These are phyloP conservation scores for Exophiala sp. DNA, from an alignment of 2,329 filamentous ascomycete species.

Conservation along the genomic window DNA sequence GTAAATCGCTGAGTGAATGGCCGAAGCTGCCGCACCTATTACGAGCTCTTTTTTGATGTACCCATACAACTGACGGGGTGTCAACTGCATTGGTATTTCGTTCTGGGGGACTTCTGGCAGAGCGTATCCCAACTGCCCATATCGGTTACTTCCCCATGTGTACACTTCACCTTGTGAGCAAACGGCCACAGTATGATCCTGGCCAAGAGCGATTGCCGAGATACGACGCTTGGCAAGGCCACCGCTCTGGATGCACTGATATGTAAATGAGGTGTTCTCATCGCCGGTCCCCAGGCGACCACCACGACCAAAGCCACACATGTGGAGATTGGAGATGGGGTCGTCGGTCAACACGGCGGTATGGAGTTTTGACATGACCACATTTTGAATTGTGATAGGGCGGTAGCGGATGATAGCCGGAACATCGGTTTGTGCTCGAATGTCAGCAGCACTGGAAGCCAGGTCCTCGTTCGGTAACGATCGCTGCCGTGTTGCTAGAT, in stretches of 20 bases:
- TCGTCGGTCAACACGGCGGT: slow-evolving; percentile 84
- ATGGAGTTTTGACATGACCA: slow-evolving; percentile 84
- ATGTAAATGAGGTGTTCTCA: slow-evolving; percentile 82
- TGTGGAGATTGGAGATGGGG: slow-evolving; percentile 80
- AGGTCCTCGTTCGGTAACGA: slow-evolving; percentile 29
- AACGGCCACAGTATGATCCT: slow-evolving; percentile 84
- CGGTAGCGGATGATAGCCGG: slow-evolving; percentile 66
- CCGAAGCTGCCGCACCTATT: slow-evolving; percentile 76
- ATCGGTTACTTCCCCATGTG: slow-evolving; percentile 87
- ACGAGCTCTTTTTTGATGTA: slow-evolving; percentile 80
- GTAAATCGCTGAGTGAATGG: slow-evolving; percentile 85
- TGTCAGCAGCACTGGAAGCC: slow-evolving; percentile 26
- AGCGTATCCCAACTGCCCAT: slow-evolving; percentile 78
- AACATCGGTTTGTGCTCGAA: slow-evolving; percentile 49
- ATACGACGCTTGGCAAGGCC: slow-evolving; percentile 68
- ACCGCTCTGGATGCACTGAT: slow-evolving; percentile 72
- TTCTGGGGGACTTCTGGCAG: slow-evolving; percentile 60
- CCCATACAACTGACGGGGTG: slow-evolving; percentile 85
- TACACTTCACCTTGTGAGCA: slow-evolving; percentile 83
- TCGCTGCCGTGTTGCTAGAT: slow-evolving; percentile 43
- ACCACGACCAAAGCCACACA: slow-evolving; percentile 86
- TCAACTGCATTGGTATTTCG: slow-evolving; percentile 74
- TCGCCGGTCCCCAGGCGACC: slow-evolving; percentile 84
- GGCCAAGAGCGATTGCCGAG: slow-evolving; percentile 72
- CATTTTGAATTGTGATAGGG: slow-evolving; percentile 70